These are phyloP conservation scores for Russula olivacea DNA, from an alignment of 768 basidiomycete species.

Conservation along the genomic window DNA sequence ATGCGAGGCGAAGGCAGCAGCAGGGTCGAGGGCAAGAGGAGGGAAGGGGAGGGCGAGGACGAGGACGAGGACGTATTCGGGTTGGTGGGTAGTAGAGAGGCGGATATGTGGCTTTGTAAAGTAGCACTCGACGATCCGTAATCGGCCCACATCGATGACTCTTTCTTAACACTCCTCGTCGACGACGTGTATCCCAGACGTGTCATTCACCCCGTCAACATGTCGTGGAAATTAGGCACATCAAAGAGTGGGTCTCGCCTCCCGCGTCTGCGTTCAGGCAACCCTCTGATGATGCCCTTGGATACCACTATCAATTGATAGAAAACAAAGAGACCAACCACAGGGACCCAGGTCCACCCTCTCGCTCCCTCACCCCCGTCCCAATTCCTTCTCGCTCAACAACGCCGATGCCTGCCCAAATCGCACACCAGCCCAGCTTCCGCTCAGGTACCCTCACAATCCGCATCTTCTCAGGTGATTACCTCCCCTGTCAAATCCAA, in stretches of 20 bases:
- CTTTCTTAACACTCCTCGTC: slow-evolving; percentile 9
- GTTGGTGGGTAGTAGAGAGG: not conserved
- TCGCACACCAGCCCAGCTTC: slow-evolving; percentile 41
- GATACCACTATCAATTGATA: slow-evolving; percentile 28
- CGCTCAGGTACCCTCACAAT: slow-evolving; percentile 92
- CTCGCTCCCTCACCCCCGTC: slow-evolving; percentile 75
- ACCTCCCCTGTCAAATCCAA: not conserved
- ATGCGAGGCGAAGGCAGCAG: slow-evolving; percentile 1
- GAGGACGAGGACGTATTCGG: not conserved
- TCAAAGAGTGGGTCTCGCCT: slow-evolving; percentile 32
- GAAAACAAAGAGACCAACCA: slow-evolving; percentile 53
- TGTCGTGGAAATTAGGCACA: slow-evolving; percentile 55
- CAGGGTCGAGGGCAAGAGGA: not conserved
- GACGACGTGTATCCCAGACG: slow-evolving; percentile 3
- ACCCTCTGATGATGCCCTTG: not conserved
- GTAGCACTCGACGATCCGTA: not conserved
- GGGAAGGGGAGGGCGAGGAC: not conserved
- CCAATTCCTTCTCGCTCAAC: slow-evolving; percentile 61
- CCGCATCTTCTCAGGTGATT: slow-evolving; percentile 84
- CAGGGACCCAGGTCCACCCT: slow-evolving; percentile 64
- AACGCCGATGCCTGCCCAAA: slow-evolving; percentile 51
- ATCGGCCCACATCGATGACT: slow-evolving; percentile 5
- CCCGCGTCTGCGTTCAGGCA: not conserved
- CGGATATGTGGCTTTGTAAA: no score
- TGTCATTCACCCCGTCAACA: slow-evolving; percentile 27